Conservation (phyloP, 768 basidiomycete genomes). For the Clitopilus hobsonii region DNA sequence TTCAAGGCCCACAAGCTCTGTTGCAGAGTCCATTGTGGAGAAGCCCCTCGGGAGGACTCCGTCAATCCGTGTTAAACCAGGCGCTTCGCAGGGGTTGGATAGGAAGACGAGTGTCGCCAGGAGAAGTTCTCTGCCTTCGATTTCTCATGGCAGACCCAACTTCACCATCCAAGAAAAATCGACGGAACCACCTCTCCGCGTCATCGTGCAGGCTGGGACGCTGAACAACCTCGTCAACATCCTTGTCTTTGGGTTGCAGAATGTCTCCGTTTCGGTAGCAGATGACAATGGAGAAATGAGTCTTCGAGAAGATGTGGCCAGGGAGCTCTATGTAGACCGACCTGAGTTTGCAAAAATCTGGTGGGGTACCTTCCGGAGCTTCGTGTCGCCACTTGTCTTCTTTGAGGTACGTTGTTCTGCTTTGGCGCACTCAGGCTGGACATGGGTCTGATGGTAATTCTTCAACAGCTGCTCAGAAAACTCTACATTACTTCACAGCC, state of each 20-base stretch:
- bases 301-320: conserved; percentile 65
- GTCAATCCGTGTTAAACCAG: conserved; percentile 75
- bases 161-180: conserved; percentile 58
- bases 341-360: conserved; percentile 71
- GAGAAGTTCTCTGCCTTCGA: conserved; percentile 74
- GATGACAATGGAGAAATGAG: conserved; percentile 88
- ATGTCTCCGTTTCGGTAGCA: conserved; percentile 74
- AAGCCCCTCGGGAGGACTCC: conserved; percentile 54
- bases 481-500: conserved; percentile 56
- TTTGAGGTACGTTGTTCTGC: no score
- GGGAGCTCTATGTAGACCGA: conserved; percentile 69
- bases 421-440: no score
- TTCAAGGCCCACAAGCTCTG: conserved; percentile 69
- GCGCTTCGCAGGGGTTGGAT: conserved; percentile 61
- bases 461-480: conserved; percentile 65
- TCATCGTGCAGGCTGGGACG: conserved; percentile 75
- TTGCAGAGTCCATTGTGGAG: conserved; percentile 38
- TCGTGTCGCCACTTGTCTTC: conserved; percentile 75
- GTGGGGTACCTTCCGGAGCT: conserved; percentile 83
- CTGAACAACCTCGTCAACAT: conserved; percentile 70
- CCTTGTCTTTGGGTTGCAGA: conserved; percentile 71
- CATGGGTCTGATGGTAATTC: no score
- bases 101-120: conserved; percentile 74
- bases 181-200: conserved; percentile 68
- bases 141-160: conserved; percentile 53